Conservation (phyloP, 345 rosid species). For the Fremontodendron californicum region DNA sequence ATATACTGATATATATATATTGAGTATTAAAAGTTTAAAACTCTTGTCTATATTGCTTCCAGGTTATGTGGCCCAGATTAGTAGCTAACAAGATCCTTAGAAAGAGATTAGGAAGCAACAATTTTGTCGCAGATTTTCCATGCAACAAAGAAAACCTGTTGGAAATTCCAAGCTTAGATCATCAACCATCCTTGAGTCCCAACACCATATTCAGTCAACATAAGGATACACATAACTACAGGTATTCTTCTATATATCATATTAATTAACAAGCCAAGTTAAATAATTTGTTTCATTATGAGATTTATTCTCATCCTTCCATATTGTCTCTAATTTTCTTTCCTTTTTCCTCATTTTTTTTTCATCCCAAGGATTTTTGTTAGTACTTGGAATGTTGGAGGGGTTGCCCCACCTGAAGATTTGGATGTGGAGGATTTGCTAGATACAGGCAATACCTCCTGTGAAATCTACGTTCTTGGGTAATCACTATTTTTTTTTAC, state of each 20-base stretch:
- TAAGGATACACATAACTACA: slow-evolving; percentile 42
- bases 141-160: slow-evolving; percentile 21
- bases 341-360: background rate
- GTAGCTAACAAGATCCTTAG: slow-evolving; percentile 64
- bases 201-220: slow-evolving; percentile 31
- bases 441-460: slow-evolving; percentile 34
- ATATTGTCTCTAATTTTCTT: background rate
- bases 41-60: slow-evolving; percentile 1
- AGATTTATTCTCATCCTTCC: background rate
- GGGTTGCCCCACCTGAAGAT: slow-evolving; percentile 56
- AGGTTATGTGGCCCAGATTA: slow-evolving; percentile 82
- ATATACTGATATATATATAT: too few relatives aligned
- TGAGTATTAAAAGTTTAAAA: too few relatives aligned
- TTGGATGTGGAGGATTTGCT: slow-evolving; percentile 66
- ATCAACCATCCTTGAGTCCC: slow-evolving; percentile 25
- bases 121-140: slow-evolving; percentile 74
- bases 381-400: slow-evolving; percentile 92
- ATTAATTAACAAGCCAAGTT: background rate
- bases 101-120: slow-evolving; percentile 62
- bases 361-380: slow-evolving; percentile 46
- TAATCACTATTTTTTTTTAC: slow-evolving; percentile 10
- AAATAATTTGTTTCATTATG: background rate
- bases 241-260: slow-evolving; percentile 14
- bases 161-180: slow-evolving; percentile 30
- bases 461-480: slow-evolving; percentile 87